These are phyloP conservation scores for Crithidia sp. DNA, from an alignment of 208 protist genomes.

Conservation along the genomic window DNA sequence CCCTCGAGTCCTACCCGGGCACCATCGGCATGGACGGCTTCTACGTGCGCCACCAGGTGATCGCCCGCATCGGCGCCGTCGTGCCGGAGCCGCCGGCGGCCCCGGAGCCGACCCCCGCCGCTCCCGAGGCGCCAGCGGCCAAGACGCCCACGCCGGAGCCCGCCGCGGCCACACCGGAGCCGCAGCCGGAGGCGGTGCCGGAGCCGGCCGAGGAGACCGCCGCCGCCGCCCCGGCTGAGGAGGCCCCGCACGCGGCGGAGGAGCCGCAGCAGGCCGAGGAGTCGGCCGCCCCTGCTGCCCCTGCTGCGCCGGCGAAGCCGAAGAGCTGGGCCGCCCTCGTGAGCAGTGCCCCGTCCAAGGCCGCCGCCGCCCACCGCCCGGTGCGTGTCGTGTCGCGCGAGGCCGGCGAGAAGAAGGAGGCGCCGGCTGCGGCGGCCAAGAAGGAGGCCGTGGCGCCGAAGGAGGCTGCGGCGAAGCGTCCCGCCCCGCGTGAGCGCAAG, in stretches of 20 bases:
- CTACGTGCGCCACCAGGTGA: constrained; percentile 84
- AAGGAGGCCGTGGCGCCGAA: constrained; percentile 16
- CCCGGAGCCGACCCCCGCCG: constrained; percentile 33
- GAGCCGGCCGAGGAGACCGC: constrained; percentile 28
- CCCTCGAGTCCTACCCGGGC: constrained; percentile 68
- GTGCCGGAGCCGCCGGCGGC: constrained; percentile 37
- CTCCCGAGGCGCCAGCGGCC: constrained; percentile 32
- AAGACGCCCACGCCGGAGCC: constrained; percentile 36
- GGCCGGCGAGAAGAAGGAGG: constrained; percentile 28
- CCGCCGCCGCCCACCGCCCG: constrained; percentile 41
- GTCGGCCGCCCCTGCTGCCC: constrained; percentile 13
- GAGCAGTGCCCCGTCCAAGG: constrained; percentile 38
- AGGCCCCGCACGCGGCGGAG: constrained; percentile 16
- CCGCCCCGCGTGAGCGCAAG: constrained; percentile 46
- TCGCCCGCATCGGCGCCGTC: constrained; percentile 70
- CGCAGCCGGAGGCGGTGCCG: constrained; percentile 27
- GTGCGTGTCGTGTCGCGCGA: constrained; percentile 50
- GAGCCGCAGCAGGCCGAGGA: constrained; percentile 8
- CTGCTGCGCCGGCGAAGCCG: constrained; percentile 33
- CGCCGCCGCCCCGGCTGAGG: constrained; percentile 4
- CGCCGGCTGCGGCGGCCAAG: constrained; percentile 22
- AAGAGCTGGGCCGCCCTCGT: constrained; percentile 78
- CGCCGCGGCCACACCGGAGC: constrained; percentile 12
- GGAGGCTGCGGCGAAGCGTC: constrained; percentile 24
- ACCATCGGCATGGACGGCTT: constrained; percentile 62